Evolutionary conservation across 2,329 filamentous ascomycete genomes (phyloP), one percentile per base, ranked within the genome.

Genomic region (Ascomycota sp.): DNA sequence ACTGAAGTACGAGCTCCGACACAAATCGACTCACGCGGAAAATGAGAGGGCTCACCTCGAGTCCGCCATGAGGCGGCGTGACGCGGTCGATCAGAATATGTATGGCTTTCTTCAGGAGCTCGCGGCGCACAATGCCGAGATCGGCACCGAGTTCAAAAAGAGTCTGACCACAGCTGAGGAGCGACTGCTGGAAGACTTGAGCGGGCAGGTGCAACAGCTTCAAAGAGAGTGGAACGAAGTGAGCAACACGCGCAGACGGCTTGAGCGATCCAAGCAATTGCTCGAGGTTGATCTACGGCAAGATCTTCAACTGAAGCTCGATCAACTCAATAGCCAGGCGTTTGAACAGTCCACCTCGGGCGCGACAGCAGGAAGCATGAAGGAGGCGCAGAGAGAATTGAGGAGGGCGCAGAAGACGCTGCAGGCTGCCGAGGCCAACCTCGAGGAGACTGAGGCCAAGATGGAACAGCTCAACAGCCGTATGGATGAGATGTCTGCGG

Each of bases 111-210:
- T 74, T 29, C 75, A 82, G 35, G 78, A 80, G 39, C 63, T 91
- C 33, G 65, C 62, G 28, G 74, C 77, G 6, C 78, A 83, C 46
- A 74, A 93, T 49, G 63, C 73, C 3, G 91, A 98, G 48, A 54
- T 94, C 32, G 63, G 65, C 11, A 79, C 81, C 1, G 77, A 91
- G 17, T 98, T 95, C 58, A 91, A 92, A 57, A 94, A 93, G 53
- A 77, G 77, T 9, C 61, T 98, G 29, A 78, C 75, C 8, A 57
- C 67, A 7, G 69, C 74, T n/a, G 91, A 98, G 51, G 86, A 95
- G 50, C 60, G 63, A 25, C 74, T 79, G 43, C 62, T 98, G 4
- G 76, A 89, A 36, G 61, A 62, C 22, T 65, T 92, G 8, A 75
- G 70, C 33, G 56, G 58, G 4, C 64, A 64, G 9, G 71, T 82